A percentile compares a stretch with the other conserved stretches of the same genome.
These are phyloP conservation scores for Colletotrichum sp. DNA, from an alignment of 2,329 filamentous ascomycete genomes.

Conservation along the genomic window DNA sequence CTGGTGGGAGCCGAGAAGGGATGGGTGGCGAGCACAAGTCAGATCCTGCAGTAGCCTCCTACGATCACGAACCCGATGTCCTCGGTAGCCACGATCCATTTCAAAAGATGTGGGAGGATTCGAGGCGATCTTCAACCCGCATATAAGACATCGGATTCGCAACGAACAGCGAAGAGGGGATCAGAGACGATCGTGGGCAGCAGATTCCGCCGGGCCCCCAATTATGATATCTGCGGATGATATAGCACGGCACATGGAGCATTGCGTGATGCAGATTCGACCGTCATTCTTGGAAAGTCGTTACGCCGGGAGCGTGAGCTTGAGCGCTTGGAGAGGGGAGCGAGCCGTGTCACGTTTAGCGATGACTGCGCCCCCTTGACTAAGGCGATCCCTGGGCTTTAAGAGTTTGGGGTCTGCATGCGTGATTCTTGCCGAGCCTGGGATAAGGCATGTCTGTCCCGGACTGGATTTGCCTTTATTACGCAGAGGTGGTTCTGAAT, in stretches of 20 bases:
- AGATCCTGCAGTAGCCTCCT: not conserved
- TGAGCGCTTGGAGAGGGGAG: not conserved
- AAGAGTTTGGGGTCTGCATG: not conserved
- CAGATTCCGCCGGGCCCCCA: not conserved
- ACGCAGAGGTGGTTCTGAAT: not conserved
- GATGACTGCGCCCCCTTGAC: not conserved
- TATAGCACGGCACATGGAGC: not conserved
- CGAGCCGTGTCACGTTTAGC: not conserved
- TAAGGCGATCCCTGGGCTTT: not conserved
- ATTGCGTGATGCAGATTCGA: not conserved
- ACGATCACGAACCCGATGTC: accelerated
- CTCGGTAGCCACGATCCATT: not conserved
- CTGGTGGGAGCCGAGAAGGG: not conserved
- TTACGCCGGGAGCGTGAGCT: not conserved
- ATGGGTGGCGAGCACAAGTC: not conserved
- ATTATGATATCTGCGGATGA: not conserved
- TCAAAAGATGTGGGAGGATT: not conserved
- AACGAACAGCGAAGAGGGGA: not conserved
- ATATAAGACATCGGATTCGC: not conserved
- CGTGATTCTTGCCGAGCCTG: not conserved
- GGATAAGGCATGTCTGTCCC: not conserved
- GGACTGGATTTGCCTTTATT: not conserved
- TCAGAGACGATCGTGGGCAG: not conserved
- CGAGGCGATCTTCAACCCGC: not conserved
- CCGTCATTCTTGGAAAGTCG: not conserved